These are phyloP conservation scores for Solanum acaule DNA, from an alignment of 257 asterid genomes.

Conservation along the genomic window DNA sequence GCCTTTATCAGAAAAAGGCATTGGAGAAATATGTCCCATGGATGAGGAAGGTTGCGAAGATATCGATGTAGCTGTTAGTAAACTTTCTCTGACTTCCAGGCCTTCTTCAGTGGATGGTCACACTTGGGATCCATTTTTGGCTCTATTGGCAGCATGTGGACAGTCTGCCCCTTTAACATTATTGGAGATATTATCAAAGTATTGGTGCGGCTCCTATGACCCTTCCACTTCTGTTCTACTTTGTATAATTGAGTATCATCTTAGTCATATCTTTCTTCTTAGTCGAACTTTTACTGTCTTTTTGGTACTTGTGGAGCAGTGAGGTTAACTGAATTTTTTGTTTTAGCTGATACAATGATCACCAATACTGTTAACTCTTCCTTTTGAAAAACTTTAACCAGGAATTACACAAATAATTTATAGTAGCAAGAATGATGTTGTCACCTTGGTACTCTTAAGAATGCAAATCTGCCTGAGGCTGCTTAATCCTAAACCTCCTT, in stretches of 20 bases:
- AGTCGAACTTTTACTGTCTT: not conserved
- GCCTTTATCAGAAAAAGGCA: not conserved
- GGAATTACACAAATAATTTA: not conserved
- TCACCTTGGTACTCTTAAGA: not conserved
- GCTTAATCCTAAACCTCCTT: not conserved
- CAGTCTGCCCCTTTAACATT: constrained; percentile 65
- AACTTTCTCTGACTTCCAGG: constrained; percentile 62
- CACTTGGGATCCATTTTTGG: constrained; percentile 60
- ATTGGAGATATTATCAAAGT: constrained; percentile 37
- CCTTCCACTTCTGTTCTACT: not conserved
- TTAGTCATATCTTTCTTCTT: not conserved
- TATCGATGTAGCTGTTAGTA: constrained; percentile 47
- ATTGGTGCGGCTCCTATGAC: constrained; percentile 46
- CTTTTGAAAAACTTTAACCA: not conserved
- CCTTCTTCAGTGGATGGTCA: constrained; percentile 42
- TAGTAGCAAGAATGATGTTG: not conserved
- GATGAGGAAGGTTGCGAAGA: constrained; percentile 38
- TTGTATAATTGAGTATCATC: not conserved
- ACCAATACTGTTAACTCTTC: not conserved
- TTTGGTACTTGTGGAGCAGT: not conserved
- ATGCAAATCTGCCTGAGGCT: not conserved
- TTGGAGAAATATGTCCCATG: not conserved
- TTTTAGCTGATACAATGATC: not conserved
- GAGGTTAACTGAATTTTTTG: not conserved
- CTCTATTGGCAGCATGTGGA: constrained; percentile 80